Conservation (phyloP, 179 eudicot species). For the Carnegiea gigantea region DNA sequence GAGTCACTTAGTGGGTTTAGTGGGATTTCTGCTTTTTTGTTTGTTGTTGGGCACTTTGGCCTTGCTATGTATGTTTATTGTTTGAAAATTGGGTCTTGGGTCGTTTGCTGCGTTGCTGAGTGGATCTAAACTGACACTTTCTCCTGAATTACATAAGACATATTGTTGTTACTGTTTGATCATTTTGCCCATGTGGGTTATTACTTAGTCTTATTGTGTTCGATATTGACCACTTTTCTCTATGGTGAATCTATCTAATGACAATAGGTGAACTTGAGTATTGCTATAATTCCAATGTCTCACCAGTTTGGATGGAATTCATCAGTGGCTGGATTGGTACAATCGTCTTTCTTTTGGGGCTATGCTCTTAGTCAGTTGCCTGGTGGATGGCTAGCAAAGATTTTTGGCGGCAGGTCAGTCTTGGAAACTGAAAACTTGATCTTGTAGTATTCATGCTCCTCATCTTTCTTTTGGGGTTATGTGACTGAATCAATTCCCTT, state of each 20-base stretch:
- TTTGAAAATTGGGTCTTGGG: not conserved
- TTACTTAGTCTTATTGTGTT: not conserved
- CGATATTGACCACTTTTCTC: not conserved
- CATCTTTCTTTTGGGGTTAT: not conserved
- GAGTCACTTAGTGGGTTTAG: too few species aligned
- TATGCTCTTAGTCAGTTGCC: conserved; percentile 96
- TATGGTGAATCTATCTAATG: conserved; percentile 2
- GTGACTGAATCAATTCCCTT: too few species aligned
- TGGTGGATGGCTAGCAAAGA: conserved; percentile 94
- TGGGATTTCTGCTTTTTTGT: too few species aligned
- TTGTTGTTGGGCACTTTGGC: not conserved
- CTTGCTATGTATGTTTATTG: not conserved
- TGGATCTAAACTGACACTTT: not conserved
- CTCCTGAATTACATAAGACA: not conserved
- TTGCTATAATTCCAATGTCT: conserved; percentile 98
- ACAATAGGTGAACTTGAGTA: conserved; percentile 85
- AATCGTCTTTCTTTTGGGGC: conserved; percentile 99
- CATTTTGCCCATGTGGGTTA: not conserved
- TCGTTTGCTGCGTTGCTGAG: not conserved
- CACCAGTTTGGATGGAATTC: conserved; percentile 97
- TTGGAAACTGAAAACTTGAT: conserved; percentile 1
- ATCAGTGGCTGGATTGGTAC: conserved; percentile 89
- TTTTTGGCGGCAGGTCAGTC: conserved; percentile 94
- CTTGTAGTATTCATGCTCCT: not conserved
- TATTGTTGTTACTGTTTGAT: not conserved